Evolutionary conservation across 352 stramenopile species (phyloP).

Genomic region (Phytophthora idaei): DNA sequence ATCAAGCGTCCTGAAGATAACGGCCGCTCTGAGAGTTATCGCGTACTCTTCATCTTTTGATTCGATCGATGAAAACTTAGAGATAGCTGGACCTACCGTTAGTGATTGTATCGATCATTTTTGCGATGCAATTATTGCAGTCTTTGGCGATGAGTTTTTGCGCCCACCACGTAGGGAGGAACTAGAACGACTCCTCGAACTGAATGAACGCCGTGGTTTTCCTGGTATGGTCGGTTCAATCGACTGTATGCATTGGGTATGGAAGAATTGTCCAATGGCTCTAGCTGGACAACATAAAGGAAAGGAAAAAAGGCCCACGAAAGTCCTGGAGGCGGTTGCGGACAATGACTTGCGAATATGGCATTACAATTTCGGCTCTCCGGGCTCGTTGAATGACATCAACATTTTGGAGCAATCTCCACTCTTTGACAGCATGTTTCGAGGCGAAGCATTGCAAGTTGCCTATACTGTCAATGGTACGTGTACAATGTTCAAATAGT

Average conservation of each 20-base stretch:
- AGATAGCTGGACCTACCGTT: neutral
- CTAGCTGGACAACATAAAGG: constrained; percentile 5
- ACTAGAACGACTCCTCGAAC: neutral
- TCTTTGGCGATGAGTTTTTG: neutral
- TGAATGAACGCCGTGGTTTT: too few relatives aligned
- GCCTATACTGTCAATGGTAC: neutral
- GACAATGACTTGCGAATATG: constrained; percentile 21
- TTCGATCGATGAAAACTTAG: neutral
- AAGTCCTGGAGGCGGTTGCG: constrained; percentile 19
- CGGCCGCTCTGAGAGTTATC: neutral
- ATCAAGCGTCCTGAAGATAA: neutral
- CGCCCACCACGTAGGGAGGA: neutral
- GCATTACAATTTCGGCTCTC: constrained; percentile 26
- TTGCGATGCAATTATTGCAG: neutral
- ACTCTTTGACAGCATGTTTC: constrained; percentile 10
- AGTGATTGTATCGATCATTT: neutral
- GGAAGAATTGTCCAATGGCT: neutral
- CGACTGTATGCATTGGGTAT: constrained; percentile 13
- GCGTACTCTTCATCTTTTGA: neutral
- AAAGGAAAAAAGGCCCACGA: constrained; percentile 22
- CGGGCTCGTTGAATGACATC: constrained; percentile 20
- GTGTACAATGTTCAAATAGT: neutral
- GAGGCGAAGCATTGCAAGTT: neutral
- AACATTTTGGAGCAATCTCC: constrained; percentile 26
- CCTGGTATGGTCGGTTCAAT: constrained; percentile 9